Base-by-base conservation (phyloP, 2,329 filamentous ascomycete species). In the Aspergillus aculeatus region DNA sequence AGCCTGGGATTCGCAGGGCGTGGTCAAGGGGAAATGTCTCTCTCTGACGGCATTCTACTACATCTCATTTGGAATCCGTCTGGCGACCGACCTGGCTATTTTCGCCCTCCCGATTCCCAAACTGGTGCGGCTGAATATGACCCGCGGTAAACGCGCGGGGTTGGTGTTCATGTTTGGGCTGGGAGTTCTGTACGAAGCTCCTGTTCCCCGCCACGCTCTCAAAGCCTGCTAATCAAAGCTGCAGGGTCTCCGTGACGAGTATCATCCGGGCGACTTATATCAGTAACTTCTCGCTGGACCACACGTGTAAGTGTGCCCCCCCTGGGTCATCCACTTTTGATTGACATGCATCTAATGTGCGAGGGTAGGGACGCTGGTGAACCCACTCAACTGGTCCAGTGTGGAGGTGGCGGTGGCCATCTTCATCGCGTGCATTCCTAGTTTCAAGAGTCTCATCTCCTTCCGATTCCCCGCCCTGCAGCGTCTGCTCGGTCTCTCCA, bases 351-450 rank as follows among this genome's bases (percentile, higher is more conserved):
- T 48, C 29, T 31, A 44, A 16, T n/a, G 5, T 26, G 4, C n/a
- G 14, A 9, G 7, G 6, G 26, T 14, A 63, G 63, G 62, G 59
- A 51, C 49, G 11, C 54, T 65, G 4, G 63, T 63, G 1, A n/a
- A 58, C 5, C 32, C 61, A 4, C 52, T 65, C 4, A 63, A 62
- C 48, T 65, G 63, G 63, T 65, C 63, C 38, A 52, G 56, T 24
- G 57, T 63, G 7, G 63, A 65, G 51, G 50, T 65, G 12, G 57
- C 56, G 12, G 47, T 62, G 26, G 63, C 58, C n/a, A 57, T 63
- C 19, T 59, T 65, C 44, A 62, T 63, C n/a, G 61, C 63, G 7
- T 62, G 61, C 52, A 54, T 65, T 26, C 63, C 63, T 3, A 58
- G 57, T 4, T 62, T 62, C 52, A 60, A 62, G 11, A 23, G 24